These are phyloP conservation scores for Globisporangium parvum DNA, from an alignment of 352 stramenopile species.

Conservation along the genomic window DNA sequence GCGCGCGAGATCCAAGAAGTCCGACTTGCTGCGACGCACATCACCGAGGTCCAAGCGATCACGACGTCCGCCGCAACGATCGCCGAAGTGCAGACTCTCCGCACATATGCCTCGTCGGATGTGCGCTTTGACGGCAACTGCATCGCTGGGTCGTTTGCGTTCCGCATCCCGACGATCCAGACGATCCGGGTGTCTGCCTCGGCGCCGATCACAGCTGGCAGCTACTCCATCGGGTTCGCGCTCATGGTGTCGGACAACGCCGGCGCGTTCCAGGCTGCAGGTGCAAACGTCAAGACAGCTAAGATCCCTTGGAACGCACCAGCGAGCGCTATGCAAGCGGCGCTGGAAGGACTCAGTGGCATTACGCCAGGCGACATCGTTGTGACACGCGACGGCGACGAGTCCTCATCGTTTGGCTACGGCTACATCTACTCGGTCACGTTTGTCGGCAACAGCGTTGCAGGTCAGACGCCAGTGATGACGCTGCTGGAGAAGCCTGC, in stretches of 20 bases:
- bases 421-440: conserved; percentile 71
- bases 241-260: conserved; percentile 20
- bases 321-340: conserved; percentile 23
- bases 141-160: conserved; percentile 47
- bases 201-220: conserved; percentile 46
- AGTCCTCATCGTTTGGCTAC: conserved; percentile 39
- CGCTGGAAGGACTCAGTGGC: conserved; percentile 26
- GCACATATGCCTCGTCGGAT: conserved; percentile 36
- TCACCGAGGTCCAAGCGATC: conserved; percentile 67
- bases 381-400: conserved; percentile 72
- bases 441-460: conserved; percentile 68
- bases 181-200: conserved; percentile 51
- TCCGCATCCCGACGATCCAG: conserved; percentile 68
- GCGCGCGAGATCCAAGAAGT: conserved; percentile 65
- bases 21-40: conserved; percentile 50
- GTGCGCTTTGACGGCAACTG: conserved; percentile 43
- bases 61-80: conserved; percentile 53
- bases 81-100: conserved; percentile 67
- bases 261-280: conserved; percentile 24
- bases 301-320: conserved; percentile 39
- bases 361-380: conserved; percentile 45
- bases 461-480: conserved; percentile 45
- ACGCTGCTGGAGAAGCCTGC: conserved; percentile 15
- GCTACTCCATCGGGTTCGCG: conserved; percentile 40
- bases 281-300: conserved; percentile 12